A percentile compares a stretch with the other conserved stretches of the same genome.
Evolutionary conservation across 1,284 basidiomycete species (phyloP).

Genomic region (Thecaphora frezii): DNA sequence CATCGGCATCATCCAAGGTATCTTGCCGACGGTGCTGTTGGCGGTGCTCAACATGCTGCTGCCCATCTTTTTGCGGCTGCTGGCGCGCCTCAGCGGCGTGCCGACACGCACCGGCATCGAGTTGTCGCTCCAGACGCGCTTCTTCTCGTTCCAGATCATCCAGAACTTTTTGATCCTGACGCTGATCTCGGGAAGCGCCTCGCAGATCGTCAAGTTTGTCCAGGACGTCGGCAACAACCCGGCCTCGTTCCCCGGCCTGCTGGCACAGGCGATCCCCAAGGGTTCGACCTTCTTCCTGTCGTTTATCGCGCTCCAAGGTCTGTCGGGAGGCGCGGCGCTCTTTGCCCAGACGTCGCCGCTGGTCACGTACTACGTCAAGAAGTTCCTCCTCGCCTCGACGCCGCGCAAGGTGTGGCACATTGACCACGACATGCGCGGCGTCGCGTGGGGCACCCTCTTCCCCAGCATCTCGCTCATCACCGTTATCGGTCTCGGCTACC

Average conservation of each 20-base stretch:
- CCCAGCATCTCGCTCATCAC: slow-evolving; percentile 51
- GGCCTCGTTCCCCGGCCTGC: slow-evolving; percentile 34
- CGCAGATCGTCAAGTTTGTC: slow-evolving; percentile 39
- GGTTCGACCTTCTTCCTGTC: slow-evolving; percentile 94
- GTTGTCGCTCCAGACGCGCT: slow-evolving; percentile 85
- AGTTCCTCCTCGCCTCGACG: slow-evolving; percentile 81
- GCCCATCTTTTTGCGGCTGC: slow-evolving; percentile 77
- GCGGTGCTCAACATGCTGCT: slow-evolving; percentile 88
- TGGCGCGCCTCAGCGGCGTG: slow-evolving; percentile 77
- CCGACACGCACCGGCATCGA: slow-evolving; percentile 80
- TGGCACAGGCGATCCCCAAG: slow-evolving; percentile 70
- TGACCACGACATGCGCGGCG: slow-evolving; percentile 69
- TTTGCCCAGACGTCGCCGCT: slow-evolving; percentile 78
- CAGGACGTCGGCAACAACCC: slow-evolving; percentile 22
- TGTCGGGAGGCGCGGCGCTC: slow-evolving; percentile 67
- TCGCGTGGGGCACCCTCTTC: slow-evolving; percentile 78
- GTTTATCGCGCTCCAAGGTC: slow-evolving; percentile 63
- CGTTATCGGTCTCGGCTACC: slow-evolving; percentile 65
- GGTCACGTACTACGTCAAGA: slow-evolving; percentile 80
- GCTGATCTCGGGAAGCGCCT: slow-evolving; percentile 43
- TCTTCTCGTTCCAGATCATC: slow-evolving; percentile 79
- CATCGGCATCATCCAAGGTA: slow-evolving; percentile 73
- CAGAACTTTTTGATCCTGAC: slow-evolving; percentile 58
- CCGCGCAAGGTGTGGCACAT: slow-evolving; percentile 81
- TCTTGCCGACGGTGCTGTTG: slow-evolving; percentile 79